Percentiles rank a stretch among this genome's conserved stretches.
These are phyloP conservation scores for Penicillium ochrochloron DNA, from an alignment of 495 filamentous ascomycete species.

Conservation along the genomic window DNA sequence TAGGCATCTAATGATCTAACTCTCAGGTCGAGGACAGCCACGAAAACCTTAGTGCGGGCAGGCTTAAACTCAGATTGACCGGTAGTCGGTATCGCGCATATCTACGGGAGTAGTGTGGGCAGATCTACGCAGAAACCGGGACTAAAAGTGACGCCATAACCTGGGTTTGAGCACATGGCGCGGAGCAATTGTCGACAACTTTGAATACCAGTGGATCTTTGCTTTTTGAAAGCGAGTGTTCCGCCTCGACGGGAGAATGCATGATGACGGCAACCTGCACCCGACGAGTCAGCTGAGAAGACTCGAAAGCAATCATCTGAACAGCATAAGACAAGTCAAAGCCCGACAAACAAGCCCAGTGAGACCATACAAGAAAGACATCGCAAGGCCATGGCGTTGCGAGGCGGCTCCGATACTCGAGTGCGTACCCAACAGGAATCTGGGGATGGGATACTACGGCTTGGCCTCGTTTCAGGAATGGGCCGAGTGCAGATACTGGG, in stretches of 20 bases:
- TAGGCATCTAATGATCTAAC: background rate
- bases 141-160: slow-evolving; percentile 1
- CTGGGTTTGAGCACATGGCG: slow-evolving; percentile 1
- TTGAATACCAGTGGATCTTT: background rate
- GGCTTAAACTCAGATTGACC: background rate
- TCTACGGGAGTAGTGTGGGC: background rate
- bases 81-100: background rate
- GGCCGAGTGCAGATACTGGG: background rate
- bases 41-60: background rate
- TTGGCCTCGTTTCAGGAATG: slow-evolving; percentile 16
- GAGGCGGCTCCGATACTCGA: slow-evolving; percentile 1
- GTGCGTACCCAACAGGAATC: background rate
- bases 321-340: slow-evolving; percentile 2
- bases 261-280: slow-evolving; percentile 9
- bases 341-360: background rate
- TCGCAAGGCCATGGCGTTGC: background rate
- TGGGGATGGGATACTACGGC: slow-evolving; percentile 1
- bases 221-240: background rate
- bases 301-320: slow-evolving; percentile 11
- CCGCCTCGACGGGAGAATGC: slow-evolving; percentile 1
- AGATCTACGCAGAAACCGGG: background rate
- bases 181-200: background rate
- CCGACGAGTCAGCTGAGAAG: slow-evolving; percentile 14
- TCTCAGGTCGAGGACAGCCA: background rate
- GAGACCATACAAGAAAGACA: background rate